Evolutionary conservation across 495 filamentous ascomycete species (phyloP).

Genomic region (Daldinia childiae): DNA sequence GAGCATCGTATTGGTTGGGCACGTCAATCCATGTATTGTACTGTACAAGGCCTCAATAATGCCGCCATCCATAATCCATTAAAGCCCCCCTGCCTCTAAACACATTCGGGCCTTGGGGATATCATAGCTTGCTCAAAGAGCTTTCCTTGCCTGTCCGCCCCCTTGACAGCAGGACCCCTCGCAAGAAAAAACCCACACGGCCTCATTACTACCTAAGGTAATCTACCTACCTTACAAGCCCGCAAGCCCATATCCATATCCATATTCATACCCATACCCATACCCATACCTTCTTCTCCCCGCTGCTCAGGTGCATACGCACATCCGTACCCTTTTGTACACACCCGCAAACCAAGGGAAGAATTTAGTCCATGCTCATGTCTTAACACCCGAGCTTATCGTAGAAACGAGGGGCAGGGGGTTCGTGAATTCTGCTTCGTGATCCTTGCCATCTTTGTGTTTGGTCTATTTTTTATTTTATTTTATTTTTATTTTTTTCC

Average conservation of each 20-base stretch:
- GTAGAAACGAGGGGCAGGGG: slow-evolving; percentile 37
- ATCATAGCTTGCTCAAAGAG: slow-evolving; percentile 20
- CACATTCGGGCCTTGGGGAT: slow-evolving; percentile 30
- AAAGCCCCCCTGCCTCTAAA: slow-evolving; percentile 30
- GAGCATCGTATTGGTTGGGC: slow-evolving; percentile 35
- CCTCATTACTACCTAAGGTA: slow-evolving; percentile 27
- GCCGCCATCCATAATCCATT: slow-evolving; percentile 38
- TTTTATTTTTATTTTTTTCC: slow-evolving; percentile 15
- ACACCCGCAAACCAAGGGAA: slow-evolving; percentile 28
- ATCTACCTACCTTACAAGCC: neutral
- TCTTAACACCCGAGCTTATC: slow-evolving; percentile 36
- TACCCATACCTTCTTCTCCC: slow-evolving; percentile 6
- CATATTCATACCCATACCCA: too few species aligned
- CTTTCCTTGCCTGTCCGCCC: slow-evolving; percentile 22
- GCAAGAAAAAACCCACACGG: slow-evolving; percentile 26
- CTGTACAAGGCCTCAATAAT: slow-evolving; percentile 30
- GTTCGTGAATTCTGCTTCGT: slow-evolving; percentile 38
- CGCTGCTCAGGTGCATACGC: slow-evolving; percentile 4
- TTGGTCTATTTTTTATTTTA: slow-evolving; percentile 27
- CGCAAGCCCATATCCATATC: neutral
- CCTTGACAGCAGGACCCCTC: slow-evolving; percentile 22
- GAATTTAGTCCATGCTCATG: slow-evolving; percentile 26
- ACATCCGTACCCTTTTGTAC: slow-evolving; percentile 28
- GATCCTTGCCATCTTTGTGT: slow-evolving; percentile 37
- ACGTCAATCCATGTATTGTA: slow-evolving; percentile 41